Evolutionary conservation across 2,329 filamentous ascomycete genomes (phyloP).

Genomic region (Malbranchea zuffiana): DNA sequence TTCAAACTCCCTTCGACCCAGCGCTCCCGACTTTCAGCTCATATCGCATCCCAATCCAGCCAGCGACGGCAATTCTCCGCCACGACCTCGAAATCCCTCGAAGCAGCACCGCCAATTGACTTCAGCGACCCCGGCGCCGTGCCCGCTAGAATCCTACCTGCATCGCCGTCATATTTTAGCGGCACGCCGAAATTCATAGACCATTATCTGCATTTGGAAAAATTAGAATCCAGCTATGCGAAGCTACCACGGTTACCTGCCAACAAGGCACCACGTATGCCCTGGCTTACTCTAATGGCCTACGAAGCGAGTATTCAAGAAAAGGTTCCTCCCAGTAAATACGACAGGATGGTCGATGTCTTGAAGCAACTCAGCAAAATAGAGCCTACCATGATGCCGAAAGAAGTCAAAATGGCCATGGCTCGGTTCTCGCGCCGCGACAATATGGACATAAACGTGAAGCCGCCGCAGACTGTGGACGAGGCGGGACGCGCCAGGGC

Average conservation of each 20-base stretch:
- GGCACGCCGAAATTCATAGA: conserved; percentile 78
- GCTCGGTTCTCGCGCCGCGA: conserved; percentile 62
- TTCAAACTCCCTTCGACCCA: conserved; percentile 26
- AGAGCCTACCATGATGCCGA: conserved; percentile 63
- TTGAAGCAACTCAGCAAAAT: conserved; percentile 77
- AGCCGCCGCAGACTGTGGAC: conserved; percentile 56
- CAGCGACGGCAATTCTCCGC: conserved; percentile 17
- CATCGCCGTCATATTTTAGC: conserved; percentile 90
- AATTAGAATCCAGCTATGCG: conserved; percentile 59
- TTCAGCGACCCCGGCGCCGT: conserved; percentile 21
- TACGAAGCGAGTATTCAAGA: conserved; percentile 66
- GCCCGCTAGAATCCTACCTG: conserved; percentile 65
- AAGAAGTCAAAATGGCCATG: conserved; percentile 55
- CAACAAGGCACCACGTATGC: conserved; percentile 57
- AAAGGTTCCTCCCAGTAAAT: conserved; percentile 63
- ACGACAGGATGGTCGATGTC: conserved; percentile 62
- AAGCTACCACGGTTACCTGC: conserved; percentile 58
- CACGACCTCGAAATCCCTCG: conserved; percentile 18
- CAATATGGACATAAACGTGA: conserved; percentile 56
- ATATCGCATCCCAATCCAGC: conserved; percentile 11
- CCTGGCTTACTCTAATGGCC: conserved; percentile 62
- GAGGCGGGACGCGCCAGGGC: conserved; percentile 66
- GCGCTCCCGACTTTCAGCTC: conserved; percentile 13
- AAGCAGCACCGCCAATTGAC: conserved; percentile 28
- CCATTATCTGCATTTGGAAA: conserved; percentile 61